phyloP scores from a whole-genome alignment of 257 asterid genomes.

The Nicotiana obtusifolia region DNA sequence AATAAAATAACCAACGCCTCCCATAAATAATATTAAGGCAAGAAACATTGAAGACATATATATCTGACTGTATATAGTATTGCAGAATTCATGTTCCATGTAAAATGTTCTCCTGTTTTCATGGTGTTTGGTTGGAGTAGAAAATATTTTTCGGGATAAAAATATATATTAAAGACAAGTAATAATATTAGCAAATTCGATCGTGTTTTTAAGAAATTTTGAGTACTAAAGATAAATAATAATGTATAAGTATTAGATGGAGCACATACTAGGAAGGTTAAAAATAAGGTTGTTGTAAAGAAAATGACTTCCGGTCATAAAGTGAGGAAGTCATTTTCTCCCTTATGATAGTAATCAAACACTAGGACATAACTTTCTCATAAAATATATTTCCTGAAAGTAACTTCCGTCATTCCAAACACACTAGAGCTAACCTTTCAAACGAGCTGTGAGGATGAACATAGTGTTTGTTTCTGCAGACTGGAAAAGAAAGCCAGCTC shows the following conservation, averaged over 20 bases:
- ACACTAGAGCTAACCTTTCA: constrained; percentile 42
- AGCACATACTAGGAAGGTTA: background rate
- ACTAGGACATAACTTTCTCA: background rate
- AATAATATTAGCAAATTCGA: too few relatives aligned
- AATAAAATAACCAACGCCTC: background rate
- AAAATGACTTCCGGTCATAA: background rate
- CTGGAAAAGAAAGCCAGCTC: constrained; percentile 43
- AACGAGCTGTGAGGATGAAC: constrained; percentile 69
- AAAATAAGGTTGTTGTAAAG: background rate
- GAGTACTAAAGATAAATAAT: background rate
- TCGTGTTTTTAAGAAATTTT: background rate
- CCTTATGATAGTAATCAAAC: background rate
- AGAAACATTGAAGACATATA: background rate
- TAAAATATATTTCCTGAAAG: background rate
- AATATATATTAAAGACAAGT: too few relatives aligned
- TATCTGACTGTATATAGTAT: background rate
- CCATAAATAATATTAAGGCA: background rate
- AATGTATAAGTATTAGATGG: background rate
- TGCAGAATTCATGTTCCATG: background rate
- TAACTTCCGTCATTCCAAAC: background rate
- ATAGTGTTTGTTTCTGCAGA: constrained; percentile 53
- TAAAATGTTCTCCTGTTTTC: background rate
- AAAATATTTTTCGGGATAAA: too few relatives aligned
- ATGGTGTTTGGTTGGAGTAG: too few relatives aligned
- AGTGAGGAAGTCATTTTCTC: background rate